Percentiles rank a stretch among this genome's conserved stretches.
Evolutionary conservation across 306 rosid species (phyloP).

Genomic region (Trifolium pratense): DNA sequence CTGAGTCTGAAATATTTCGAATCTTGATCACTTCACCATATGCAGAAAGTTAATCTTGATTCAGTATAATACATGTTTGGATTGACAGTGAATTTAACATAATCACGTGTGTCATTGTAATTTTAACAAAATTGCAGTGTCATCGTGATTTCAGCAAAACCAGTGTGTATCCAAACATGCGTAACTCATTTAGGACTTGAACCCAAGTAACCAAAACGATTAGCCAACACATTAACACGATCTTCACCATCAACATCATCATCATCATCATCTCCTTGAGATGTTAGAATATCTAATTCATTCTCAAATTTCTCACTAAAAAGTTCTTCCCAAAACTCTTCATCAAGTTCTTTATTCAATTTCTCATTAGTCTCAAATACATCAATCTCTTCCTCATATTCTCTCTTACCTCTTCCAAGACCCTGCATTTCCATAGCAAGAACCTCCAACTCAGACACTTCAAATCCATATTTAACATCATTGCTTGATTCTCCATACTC

Average conservation of each 20-base stretch:
- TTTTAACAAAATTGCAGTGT: too few species aligned
- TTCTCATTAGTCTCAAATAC: conserved; percentile 47
- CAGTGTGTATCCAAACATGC: too few species aligned
- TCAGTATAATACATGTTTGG: conserved; percentile 28
- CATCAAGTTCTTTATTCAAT: conserved; percentile 73
- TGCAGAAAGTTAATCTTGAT: neutral
- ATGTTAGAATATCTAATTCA: conserved; percentile 45
- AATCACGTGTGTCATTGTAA: too few species aligned
- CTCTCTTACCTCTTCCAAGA: conserved; percentile 55
- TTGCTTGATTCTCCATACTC: conserved; percentile 63
- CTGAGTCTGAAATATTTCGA: neutral
- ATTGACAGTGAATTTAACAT: too few species aligned
- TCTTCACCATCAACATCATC: conserved; percentile 37
- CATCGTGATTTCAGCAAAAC: too few species aligned
- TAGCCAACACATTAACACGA: conserved; percentile 57
- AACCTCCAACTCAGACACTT: conserved; percentile 77
- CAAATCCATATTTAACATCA: conserved; percentile 49
- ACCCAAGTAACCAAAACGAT: conserved; percentile 62
- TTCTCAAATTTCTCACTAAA: conserved; percentile 59
- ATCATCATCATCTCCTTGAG: conserved; percentile 36
- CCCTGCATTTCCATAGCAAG: conserved; percentile 95
- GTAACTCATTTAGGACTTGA: conserved; percentile 55
- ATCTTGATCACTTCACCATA: neutral
- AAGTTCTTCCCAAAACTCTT: conserved; percentile 64
- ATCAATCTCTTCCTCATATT: conserved; percentile 50